These are phyloP conservation scores for Sclerotinia spermophila DNA, from an alignment of 2,329 filamentous ascomycete species.

Conservation along the genomic window DNA sequence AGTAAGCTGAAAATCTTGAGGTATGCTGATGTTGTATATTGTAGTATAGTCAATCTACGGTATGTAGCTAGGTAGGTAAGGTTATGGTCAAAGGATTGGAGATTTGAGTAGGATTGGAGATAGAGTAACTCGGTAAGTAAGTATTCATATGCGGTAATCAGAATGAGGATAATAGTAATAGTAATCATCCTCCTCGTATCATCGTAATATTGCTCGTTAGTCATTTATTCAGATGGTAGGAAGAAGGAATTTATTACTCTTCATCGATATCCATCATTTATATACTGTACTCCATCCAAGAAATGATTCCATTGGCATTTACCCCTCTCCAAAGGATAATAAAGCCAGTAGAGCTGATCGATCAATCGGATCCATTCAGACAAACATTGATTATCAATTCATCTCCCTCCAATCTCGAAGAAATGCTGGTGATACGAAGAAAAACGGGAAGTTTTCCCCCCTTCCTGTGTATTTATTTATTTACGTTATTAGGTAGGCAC, in stretches of 20 bases:
- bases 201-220: not conserved
- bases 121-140: not conserved
- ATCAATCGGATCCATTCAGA: conserved; percentile 10
- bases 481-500: no score
- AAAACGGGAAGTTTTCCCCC: not conserved
- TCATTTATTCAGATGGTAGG: no score
- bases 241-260: not conserved
- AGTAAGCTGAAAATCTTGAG: not conserved
- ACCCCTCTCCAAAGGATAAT: not conserved
- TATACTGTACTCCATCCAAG: no score
- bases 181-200: conserved; percentile 9
- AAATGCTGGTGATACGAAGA: not conserved
- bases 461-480: not conserved
- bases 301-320: not conserved
- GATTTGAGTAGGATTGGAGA: not conserved
- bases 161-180: not conserved
- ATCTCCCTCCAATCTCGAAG: not conserved
- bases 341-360: not conserved
- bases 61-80: not conserved
- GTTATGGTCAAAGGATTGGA: not conserved
- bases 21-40: not conserved
- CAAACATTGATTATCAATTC: not conserved
- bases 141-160: not conserved
- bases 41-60: not conserved
- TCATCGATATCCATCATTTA: not conserved